These are phyloP conservation scores for Volutella citrinella DNA, from an alignment of 2,329 filamentous ascomycete genomes.

Conservation along the genomic window DNA sequence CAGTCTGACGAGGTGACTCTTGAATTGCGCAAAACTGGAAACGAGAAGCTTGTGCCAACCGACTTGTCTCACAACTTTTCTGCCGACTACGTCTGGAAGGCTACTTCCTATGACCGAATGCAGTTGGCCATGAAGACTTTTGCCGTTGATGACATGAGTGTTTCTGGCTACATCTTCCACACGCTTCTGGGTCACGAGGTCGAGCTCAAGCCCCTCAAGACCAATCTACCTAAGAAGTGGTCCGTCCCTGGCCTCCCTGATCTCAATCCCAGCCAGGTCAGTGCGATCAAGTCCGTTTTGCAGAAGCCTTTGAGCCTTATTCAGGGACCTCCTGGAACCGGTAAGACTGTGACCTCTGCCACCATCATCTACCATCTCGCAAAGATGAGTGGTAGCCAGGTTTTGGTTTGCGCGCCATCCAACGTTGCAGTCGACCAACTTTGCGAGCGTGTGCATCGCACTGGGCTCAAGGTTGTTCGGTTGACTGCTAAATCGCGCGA, in stretches of 20 bases:
- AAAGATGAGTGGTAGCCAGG: slow-evolving; percentile 91
- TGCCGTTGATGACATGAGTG: slow-evolving; percentile 95
- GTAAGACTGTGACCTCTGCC: slow-evolving; percentile 97
- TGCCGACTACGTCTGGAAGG: slow-evolving; percentile 99
- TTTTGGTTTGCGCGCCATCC: slow-evolving; percentile 93
- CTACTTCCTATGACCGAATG: slow-evolving; percentile 98
- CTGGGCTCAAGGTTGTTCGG: slow-evolving; percentile 92
- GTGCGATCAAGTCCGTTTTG: slow-evolving; percentile 91
- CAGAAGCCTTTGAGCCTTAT: slow-evolving; percentile 94
- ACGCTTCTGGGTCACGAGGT: slow-evolving; percentile 94
- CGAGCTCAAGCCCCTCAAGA: slow-evolving; percentile 91
- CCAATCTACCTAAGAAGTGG: slow-evolving; percentile 93
- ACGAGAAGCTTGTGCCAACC: slow-evolving; percentile 92
- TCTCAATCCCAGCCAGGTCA: slow-evolving; percentile 92
- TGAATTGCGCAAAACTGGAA: slow-evolving; percentile 88
- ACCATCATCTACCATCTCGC: slow-evolving; percentile 98
- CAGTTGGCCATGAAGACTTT: slow-evolving; percentile 99
- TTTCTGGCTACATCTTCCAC: slow-evolving; percentile 98
- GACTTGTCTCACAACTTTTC: slow-evolving; percentile 98
- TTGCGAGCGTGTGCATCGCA: slow-evolving; percentile 93
- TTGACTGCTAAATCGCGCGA: slow-evolving; percentile 98
- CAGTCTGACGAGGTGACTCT: slow-evolving; percentile 97
- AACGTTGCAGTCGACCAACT: slow-evolving; percentile 98
- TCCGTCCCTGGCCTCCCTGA: slow-evolving; percentile 92
- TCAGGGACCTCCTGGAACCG: slow-evolving; percentile 93